Conservation (phyloP, 1,139 yeast genomes). For the Diutina siamensis region DNA sequence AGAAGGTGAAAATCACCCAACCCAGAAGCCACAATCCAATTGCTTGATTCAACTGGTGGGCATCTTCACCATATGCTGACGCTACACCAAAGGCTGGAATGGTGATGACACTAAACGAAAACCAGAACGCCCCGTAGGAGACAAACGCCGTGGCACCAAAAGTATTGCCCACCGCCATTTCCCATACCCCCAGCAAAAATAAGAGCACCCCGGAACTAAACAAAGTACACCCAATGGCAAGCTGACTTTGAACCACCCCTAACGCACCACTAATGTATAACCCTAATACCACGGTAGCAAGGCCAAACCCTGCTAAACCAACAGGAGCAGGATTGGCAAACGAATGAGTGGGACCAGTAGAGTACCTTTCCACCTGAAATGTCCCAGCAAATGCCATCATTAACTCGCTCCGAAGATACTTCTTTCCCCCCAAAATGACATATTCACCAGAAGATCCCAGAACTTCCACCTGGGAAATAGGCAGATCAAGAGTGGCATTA, state of each 20-base stretch:
- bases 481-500: not conserved
- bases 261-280: conserved; percentile 6
- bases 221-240: not conserved
- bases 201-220: not conserved
- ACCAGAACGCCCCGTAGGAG: conserved; percentile 29
- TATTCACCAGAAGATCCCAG: conserved; percentile 7
- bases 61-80: conserved; percentile 17
- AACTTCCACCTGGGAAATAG: not conserved
- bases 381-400: conserved; percentile 11
- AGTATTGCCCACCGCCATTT: conserved; percentile 15
- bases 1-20: conserved; percentile 34
- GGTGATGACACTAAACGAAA: conserved; percentile 23
- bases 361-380: conserved; percentile 9
- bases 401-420: conserved; percentile 10
- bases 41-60: conserved; percentile 18
- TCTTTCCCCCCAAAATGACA: conserved; percentile 9
- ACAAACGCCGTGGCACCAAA: conserved; percentile 27
- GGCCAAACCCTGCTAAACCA: conserved; percentile 10
- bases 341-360: conserved; percentile 7
- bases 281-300: conserved; percentile 10
- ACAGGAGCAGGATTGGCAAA: conserved; percentile 11
- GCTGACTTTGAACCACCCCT: not conserved
- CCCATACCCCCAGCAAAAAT: not conserved
- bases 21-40: conserved; percentile 31
- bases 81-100: conserved; percentile 23